These are phyloP conservation scores for Cryphonectria japonica DNA, from an alignment of 2,329 filamentous ascomycete species.

Conservation along the genomic window DNA sequence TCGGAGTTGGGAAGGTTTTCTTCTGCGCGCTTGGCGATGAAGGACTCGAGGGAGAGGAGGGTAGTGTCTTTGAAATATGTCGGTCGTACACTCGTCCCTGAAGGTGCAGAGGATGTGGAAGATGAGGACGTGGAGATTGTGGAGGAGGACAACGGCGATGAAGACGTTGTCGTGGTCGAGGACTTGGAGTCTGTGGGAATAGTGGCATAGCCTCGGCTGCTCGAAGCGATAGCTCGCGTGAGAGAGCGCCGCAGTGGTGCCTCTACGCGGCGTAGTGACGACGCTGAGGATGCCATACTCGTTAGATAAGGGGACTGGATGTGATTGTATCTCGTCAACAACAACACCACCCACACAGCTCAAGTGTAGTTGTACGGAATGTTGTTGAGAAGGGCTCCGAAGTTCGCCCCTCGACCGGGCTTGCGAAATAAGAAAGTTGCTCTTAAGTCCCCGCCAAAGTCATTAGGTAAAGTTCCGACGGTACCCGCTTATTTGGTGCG, in stretches of 20 bases:
- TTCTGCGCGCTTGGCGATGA: slow-evolving; percentile 47
- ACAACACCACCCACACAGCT: neutral
- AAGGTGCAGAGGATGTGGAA: slow-evolving; percentile 9
- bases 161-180: slow-evolving; percentile 32
- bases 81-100: slow-evolving; percentile 40
- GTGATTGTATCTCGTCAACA: neutral
- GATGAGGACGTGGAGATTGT: neutral
- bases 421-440: slow-evolving; percentile 23
- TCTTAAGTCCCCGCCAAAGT: neutral
- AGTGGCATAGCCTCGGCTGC: slow-evolving; percentile 51
- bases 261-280: slow-evolving; percentile 47
- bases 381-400: slow-evolving; percentile 8
- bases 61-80: slow-evolving; percentile 65
- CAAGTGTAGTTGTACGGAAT: neutral
- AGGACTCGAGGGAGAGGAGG: slow-evolving; percentile 62
- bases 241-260: slow-evolving; percentile 48
- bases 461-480: slow-evolving; percentile 24
- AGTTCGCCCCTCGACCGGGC: slow-evolving; percentile 23
- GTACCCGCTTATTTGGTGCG: slow-evolving; percentile 20
- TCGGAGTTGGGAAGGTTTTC: slow-evolving; percentile 54
- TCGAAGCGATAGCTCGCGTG: slow-evolving; percentile 36
- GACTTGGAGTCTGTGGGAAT: slow-evolving; percentile 42
- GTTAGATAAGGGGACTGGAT: neutral
- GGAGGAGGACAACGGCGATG: slow-evolving; percentile 28
- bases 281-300: slow-evolving; percentile 46